A percentile compares a stretch with the other conserved stretches of the same genome.
These are phyloP conservation scores for Hanseniaspora osmophila DNA, from an alignment of 805 yeast species.

Conservation along the genomic window DNA sequence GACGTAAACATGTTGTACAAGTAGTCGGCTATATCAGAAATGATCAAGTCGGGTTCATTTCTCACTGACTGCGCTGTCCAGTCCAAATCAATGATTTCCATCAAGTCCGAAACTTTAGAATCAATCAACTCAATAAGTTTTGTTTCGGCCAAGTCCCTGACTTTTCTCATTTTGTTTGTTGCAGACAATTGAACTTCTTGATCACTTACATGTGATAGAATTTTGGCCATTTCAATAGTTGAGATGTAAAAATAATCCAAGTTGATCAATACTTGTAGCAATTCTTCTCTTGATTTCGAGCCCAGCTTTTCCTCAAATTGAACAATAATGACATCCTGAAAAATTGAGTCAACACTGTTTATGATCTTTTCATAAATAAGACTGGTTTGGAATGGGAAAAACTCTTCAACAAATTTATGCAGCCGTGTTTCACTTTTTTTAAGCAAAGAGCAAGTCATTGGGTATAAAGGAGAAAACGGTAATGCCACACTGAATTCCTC, in stretches of 20 bases:
- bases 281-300: conserved; percentile 72
- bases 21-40: conserved; percentile 75
- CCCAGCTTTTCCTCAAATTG: conserved; percentile 47
- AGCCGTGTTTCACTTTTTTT: conserved; percentile 51
- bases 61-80: conserved; percentile 48
- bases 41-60: conserved; percentile 54
- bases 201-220: conserved; percentile 23
- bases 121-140: conserved; percentile 76
- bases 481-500: conserved; percentile 44
- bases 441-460: conserved; percentile 68
- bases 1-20: conserved; percentile 75
- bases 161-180: conserved; percentile 47
- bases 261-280: conserved; percentile 79
- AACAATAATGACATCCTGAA: conserved; percentile 51
- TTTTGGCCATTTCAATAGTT: conserved; percentile 45
- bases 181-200: conserved; percentile 36
- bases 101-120: conserved; percentile 58
- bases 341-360: conserved; percentile 50
- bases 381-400: conserved; percentile 47
- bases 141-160: conserved; percentile 43
- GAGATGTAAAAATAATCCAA: conserved; percentile 75
- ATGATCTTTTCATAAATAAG: conserved; percentile 27
- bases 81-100: conserved; percentile 76
- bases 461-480: conserved; percentile 82
- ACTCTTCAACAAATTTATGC: conserved; percentile 50